Evolutionary conservation across 208 protist genomes (phyloP), one percentile per base, ranked within the genome.

Genomic region (Acanthamoeba royreba): DNA sequence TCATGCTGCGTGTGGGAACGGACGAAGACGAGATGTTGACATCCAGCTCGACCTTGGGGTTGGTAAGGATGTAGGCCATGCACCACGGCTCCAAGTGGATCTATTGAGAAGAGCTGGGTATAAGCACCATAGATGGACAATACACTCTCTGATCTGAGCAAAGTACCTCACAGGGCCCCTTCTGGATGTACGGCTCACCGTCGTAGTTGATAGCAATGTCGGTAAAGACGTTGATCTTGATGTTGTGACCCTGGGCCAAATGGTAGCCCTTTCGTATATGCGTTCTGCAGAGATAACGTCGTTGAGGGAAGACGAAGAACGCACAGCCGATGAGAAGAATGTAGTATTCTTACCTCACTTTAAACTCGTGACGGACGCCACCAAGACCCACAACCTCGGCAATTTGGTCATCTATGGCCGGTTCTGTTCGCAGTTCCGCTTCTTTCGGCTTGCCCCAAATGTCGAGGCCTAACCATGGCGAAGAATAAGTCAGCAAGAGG

Each of bases 151-250:
- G n/a, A n/a, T n/a, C n/a, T n/a, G 55, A 2, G 22, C n/a, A 0
- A 1, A 0, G 9, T 66, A 85, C 46, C 46, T 87, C 77, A 58
- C 77, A 61, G 17, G 77, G 77, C 17, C 77, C 77, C n/a, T 35
- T 25, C 47, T 87, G 77, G 46, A 49, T 87, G 46, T 45, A 61
- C 11, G 77, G 77, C 47, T 87, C 77, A 28, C 77, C 77, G 47
- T 87, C 77, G 31, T 87, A 87, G 77, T 87, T 87, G 77, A 87
- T 87, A 35, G 46, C 25, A 28, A 87, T 58, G 42, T 87, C 77
- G 42, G 46, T 87, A 28, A 58, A 49, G 25, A 58, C 42, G 47
- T 58, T 87, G 42, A 87, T 87, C 77, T 87, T 87, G 46, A 87
- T 87, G 42, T 17, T 49, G n/a, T 38, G 55, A 1, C 77, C 77